These are phyloP conservation scores for Ailanthus altissimus DNA, from an alignment of 345 rosid species.

Conservation along the genomic window DNA sequence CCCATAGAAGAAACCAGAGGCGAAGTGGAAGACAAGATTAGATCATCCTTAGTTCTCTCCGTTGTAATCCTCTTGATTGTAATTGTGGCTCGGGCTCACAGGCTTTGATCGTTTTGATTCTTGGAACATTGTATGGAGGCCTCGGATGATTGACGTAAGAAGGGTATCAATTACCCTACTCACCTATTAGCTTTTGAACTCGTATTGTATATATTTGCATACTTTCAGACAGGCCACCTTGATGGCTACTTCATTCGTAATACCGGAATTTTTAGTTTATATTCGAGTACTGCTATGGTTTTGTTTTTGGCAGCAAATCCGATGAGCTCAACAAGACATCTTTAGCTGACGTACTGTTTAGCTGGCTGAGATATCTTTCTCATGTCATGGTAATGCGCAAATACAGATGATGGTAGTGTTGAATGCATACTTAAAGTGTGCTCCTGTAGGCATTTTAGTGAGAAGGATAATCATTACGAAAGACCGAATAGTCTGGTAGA, in stretches of 20 bases:
- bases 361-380: too few species aligned
- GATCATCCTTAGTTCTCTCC: slow-evolving; percentile 47
- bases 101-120: slow-evolving; percentile 5
- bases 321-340: neutral
- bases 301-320: neutral
- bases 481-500: too few species aligned
- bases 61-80: slow-evolving; percentile 46
- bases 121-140: neutral
- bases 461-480: neutral
- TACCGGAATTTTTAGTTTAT: neutral
- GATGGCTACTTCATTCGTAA: neutral
- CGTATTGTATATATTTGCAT: neutral
- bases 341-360: too few species aligned
- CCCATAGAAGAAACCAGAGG: slow-evolving; percentile 20
- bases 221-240: neutral
- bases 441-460: neutral
- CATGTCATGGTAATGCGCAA: too few species aligned
- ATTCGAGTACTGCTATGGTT: neutral
- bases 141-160: neutral
- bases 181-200: neutral
- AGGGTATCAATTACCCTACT: neutral
- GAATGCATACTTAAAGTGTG: neutral
- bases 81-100: slow-evolving; percentile 33
- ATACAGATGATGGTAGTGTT: neutral
- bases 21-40: slow-evolving; percentile 30